Evolutionary conservation across 1,284 basidiomycete genomes (phyloP).

Genomic region (Schizophyllum amplum): DNA sequence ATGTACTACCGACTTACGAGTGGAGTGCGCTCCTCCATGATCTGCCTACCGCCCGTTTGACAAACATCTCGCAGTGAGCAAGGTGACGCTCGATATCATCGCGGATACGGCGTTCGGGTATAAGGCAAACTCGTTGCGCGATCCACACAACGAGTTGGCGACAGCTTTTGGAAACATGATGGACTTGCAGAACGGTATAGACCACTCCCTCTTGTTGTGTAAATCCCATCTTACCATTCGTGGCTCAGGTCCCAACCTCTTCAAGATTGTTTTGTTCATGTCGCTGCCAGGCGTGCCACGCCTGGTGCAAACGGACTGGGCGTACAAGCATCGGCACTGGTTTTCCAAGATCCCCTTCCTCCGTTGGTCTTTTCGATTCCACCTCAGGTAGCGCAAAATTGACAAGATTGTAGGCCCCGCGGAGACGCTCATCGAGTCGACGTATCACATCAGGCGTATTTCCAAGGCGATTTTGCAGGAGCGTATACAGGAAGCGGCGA

Average conservation of each 20-base stretch:
- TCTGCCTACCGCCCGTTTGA: background rate
- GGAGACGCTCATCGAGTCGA: conserved; percentile 27
- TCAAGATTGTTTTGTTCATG: conserved; percentile 28
- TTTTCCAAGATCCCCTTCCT: conserved; percentile 20
- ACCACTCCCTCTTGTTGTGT: no score
- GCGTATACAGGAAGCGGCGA: conserved; percentile 26
- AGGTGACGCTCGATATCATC: conserved; percentile 43
- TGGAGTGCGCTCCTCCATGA: conserved; percentile 30
- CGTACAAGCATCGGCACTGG: conserved; percentile 27
- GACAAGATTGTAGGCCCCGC: conserved; percentile 16
- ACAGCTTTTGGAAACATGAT: conserved; percentile 37
- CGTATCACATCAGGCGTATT: conserved; percentile 33
- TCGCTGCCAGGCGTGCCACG: conserved; percentile 28
- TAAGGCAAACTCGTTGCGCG: conserved; percentile 34
- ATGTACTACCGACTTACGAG: conserved; percentile 32
- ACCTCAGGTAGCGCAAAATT: background rate
- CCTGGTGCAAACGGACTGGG: conserved; percentile 26
- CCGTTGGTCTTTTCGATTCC: conserved; percentile 12
- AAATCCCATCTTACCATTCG: no score
- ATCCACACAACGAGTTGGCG: conserved; percentile 38
- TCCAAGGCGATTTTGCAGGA: conserved; percentile 32
- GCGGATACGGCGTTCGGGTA: conserved; percentile 43
- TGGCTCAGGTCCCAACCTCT: conserved; percentile 29
- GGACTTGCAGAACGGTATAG: conserved; percentile 22
- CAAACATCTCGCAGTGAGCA: conserved; percentile 29